These are phyloP conservation scores for Stevia rebaudiana DNA, from an alignment of 140 eudicot species.

Conservation along the genomic window DNA sequence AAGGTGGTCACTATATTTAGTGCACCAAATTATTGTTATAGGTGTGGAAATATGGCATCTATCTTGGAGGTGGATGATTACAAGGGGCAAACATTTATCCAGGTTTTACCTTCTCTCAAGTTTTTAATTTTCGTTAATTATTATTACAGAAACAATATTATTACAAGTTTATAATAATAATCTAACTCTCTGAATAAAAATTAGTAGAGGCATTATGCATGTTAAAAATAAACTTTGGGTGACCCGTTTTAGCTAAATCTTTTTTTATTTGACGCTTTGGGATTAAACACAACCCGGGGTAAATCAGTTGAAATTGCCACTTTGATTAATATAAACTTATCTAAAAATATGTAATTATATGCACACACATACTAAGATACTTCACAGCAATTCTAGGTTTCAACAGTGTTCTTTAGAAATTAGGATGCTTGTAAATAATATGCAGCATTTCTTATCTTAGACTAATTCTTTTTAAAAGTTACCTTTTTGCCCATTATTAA, in stretches of 20 bases:
- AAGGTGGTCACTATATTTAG: conserved; percentile 89
- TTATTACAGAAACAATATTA: neutral
- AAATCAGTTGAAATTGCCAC: too few relatives aligned
- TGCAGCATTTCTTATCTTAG: neutral
- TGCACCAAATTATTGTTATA: conserved; percentile 90
- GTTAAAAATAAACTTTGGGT: neutral
- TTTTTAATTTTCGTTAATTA: neutral
- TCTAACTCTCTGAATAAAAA: neutral
- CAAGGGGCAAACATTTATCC: conserved; percentile 80
- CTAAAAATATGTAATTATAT: too few relatives aligned
- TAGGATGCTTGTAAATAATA: neutral
- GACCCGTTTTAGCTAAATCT: neutral
- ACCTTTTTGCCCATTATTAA: neutral
- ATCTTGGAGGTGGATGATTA: conserved; percentile 85
- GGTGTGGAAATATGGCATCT: conserved; percentile 96
- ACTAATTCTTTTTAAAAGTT: too few relatives aligned
- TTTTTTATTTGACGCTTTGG: neutral
- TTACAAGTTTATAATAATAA: neutral
- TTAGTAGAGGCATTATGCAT: neutral
- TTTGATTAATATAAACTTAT: too few relatives aligned
- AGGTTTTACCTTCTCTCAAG: conserved; percentile 41
- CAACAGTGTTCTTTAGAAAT: too few relatives aligned
- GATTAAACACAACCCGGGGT: too few relatives aligned
- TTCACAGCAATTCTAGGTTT: too few relatives aligned
- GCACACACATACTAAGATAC: too few relatives aligned